Evolutionary conservation across 2,329 filamentous ascomycete genomes (phyloP).

Genomic region (Ophiostoma ulmi): DNA sequence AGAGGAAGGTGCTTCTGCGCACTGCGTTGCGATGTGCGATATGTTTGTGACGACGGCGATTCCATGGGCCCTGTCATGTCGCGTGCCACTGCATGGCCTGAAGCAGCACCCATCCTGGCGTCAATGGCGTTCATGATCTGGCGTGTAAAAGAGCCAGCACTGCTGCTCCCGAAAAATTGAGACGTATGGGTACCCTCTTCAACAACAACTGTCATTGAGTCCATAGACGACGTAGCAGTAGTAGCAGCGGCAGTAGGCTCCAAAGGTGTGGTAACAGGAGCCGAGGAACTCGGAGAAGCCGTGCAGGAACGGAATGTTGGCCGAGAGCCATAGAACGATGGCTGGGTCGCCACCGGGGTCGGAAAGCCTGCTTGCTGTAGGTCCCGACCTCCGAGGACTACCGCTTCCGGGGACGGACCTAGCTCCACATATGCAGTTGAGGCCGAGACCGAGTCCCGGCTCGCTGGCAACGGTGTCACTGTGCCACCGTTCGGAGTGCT

Average conservation of each 20-base stretch:
- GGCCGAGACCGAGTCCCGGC: not conserved
- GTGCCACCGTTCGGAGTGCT: not conserved
- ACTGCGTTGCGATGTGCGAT: not conserved
- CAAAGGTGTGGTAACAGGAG: not conserved
- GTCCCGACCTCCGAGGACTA: not conserved
- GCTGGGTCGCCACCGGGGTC: not conserved
- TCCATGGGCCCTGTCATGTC: not conserved
- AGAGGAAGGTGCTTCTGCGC: not conserved
- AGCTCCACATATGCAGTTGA: not conserved
- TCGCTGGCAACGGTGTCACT: not conserved
- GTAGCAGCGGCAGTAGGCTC: not conserved
- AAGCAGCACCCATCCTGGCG: not conserved
- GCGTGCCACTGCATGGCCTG: not conserved
- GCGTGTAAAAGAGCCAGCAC: constrained; percentile 18
- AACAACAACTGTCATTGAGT: not conserved
- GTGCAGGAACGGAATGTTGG: not conserved
- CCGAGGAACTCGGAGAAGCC: not conserved
- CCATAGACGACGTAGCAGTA: not conserved
- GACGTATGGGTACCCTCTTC: not conserved
- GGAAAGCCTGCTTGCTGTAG: not conserved
- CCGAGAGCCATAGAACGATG: not conserved
- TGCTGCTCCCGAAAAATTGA: constrained; percentile 20
- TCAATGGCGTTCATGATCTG: constrained; percentile 20
- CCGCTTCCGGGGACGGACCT: not conserved
- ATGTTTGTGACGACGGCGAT: not conserved